Evolutionary conservation across 1,284 basidiomycete species (phyloP), one percentile per base, ranked within the genome.

Genomic region (Leccinum glutinopallens): DNA sequence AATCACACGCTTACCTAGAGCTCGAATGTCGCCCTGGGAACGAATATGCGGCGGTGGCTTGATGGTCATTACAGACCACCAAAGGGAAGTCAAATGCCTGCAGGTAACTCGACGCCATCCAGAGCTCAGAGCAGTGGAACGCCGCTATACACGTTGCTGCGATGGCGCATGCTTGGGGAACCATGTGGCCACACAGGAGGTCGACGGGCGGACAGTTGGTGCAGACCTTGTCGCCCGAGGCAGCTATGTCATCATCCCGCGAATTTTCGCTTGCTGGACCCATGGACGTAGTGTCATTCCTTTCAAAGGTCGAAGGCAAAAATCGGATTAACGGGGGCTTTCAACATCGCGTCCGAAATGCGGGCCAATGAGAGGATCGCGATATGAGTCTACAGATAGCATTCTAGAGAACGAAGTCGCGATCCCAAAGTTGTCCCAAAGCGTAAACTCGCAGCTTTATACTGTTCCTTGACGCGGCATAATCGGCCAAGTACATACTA

Each of bases 341-440:
- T 59, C 55, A 43, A 29, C 19, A 5, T 46, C 66, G 70, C 69
- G 4, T 63, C 68, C 69, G 61, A 71, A 61, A 35, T 15, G 29
- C 29, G 19, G 58, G 19, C 72, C 72, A 72, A 73, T 73, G 43
- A 22, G 17, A 10, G 3, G 13, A 29, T 17, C 22, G 59, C 70
- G 68, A 73, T 70, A 70, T 56, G 53, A 8, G 53, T 54, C 33
- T 43, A 43, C 33, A 61, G 65, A 68, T 68, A 68, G 51, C 35
- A 2, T 72, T 71, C 68, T 65, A 35, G 65, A 72, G 69, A 62
- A 57, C 60, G 65, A 51, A 62, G 53, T 56, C 9, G 33, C 62
- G 57, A 63, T 63, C 65, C 39, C 59, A 22, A 22, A 22, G 22
- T 22, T 22, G 22, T 22, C 22, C 22, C 22, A 63, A 62, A 53